These are phyloP conservation scores for Fusarium sarcochroum DNA, from an alignment of 2,329 filamentous ascomycete species.

Conservation along the genomic window DNA sequence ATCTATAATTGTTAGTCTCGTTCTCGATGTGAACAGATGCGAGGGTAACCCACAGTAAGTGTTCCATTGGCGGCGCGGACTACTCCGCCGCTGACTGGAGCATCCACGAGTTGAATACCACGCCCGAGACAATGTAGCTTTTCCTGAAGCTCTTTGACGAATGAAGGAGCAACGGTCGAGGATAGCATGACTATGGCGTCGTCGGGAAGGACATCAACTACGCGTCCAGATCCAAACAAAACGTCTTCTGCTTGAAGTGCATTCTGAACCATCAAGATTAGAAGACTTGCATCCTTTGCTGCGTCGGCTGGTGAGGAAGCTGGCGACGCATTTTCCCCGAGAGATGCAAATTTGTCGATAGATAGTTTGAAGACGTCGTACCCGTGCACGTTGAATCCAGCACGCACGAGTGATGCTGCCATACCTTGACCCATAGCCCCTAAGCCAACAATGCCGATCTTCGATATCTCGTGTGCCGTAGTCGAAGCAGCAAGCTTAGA, in stretches of 20 bases:
- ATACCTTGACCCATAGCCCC: background rate
- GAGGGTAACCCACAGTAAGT: background rate
- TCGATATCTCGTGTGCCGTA: background rate
- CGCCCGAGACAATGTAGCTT: background rate
- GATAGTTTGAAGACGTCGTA: background rate
- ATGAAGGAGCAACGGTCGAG: background rate
- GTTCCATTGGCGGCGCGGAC: constrained; percentile 6
- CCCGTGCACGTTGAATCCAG: background rate
- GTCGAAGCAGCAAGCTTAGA: background rate
- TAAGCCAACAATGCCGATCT: background rate
- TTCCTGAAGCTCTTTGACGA: background rate
- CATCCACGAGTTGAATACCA: background rate
- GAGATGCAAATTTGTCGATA: background rate
- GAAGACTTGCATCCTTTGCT: background rate
- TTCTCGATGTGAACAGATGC: background rate
- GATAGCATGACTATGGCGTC: background rate
- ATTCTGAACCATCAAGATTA: constrained; percentile 3
- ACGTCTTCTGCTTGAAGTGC: constrained; percentile 1
- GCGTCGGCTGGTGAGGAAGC: background rate
- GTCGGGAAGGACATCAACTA: background rate
- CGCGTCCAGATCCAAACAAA: background rate
- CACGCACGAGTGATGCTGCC: background rate
- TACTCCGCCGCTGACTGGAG: constrained; percentile 2
- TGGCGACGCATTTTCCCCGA: rapidly evolving
- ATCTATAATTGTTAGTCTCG: background rate